These are phyloP conservation scores for Chlorella sp. DNA, from an alignment of 139 green algal genomes.

Conservation along the genomic window DNA sequence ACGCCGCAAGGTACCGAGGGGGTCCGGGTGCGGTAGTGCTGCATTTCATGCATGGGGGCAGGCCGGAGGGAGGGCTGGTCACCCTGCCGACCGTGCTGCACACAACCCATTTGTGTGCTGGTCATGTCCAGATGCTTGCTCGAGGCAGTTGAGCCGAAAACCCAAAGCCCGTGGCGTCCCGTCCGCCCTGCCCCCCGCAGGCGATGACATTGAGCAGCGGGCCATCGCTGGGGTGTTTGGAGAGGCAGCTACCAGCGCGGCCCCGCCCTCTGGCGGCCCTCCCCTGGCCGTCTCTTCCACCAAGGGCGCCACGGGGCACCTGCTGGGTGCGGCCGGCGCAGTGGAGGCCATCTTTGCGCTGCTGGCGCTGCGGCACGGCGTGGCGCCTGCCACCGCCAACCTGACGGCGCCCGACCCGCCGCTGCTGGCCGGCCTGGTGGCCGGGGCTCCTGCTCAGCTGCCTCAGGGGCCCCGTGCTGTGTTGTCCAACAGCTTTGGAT, in stretches of 20 bases:
- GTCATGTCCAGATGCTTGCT: too few species aligned
- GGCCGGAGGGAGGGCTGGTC: too few species aligned
- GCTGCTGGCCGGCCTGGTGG: conserved; percentile 55
- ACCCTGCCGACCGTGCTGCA: too few species aligned
- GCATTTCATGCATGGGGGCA: too few species aligned
- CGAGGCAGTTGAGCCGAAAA: too few species aligned
- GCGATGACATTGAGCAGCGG: conserved; percentile 78
- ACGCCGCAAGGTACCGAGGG: conserved; percentile 66
- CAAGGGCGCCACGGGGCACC: conserved; percentile 91
- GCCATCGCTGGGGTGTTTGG: conserved; percentile 84
- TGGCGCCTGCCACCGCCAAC: conserved; percentile 84
- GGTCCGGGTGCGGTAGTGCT: too few species aligned
- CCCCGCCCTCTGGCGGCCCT: not conserved
- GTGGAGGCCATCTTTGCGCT: conserved; percentile 83
- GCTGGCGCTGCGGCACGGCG: conserved; percentile 68
- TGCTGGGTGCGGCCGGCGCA: conserved; percentile 93
- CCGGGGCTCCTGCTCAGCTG: conserved; percentile 8
- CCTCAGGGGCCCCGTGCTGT: conserved; percentile 46
- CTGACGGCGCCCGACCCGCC: conserved; percentile 65
- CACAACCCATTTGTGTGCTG: too few species aligned
- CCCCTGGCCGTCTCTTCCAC: conserved; percentile 78
- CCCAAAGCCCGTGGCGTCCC: not conserved
- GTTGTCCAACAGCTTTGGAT: conserved; percentile 95
- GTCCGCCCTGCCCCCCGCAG: conserved; percentile 36
- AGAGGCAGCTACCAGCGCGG: not conserved